Conservation (phyloP, 305 asterid genomes). For the Fraxinus baroniana region DNA sequence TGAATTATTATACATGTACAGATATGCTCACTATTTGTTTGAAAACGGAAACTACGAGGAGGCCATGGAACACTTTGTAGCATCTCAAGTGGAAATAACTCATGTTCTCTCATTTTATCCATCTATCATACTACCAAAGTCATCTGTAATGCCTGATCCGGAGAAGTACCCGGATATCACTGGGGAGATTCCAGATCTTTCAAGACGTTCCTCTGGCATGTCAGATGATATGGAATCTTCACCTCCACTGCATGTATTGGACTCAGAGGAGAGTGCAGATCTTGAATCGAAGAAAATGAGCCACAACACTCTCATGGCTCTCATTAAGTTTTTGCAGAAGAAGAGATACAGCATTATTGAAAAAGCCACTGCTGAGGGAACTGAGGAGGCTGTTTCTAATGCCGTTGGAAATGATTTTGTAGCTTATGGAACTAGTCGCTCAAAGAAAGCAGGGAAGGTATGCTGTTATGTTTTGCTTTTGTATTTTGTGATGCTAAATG, state of each 20-base stretch:
- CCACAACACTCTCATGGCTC: conserved; percentile 97
- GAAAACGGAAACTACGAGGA: conserved; percentile 94
- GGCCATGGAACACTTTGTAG: conserved; percentile 91
- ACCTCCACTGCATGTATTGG: conserved; percentile 42
- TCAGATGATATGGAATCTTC: conserved; percentile 83
- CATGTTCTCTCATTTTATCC: conserved; percentile 85
- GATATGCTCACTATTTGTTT: conserved; percentile 90
- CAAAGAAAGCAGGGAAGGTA: conserved; percentile 72
- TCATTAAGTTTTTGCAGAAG: conserved; percentile 87
- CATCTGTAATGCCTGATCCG: conserved; percentile 77
- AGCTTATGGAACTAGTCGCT: conserved; percentile 62
- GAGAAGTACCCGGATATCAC: conserved; percentile 63
- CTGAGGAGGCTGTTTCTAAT: conserved; percentile 97
- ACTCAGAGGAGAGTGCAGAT: conserved; percentile 68
- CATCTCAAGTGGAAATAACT: conserved; percentile 92
- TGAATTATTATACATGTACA: conserved; percentile 30
- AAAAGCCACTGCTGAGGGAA: conserved; percentile 97
- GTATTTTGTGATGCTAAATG: conserved; percentile 4
- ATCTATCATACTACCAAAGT: conserved; percentile 77
- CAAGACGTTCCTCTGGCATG: conserved; percentile 84
- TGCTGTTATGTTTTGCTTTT: conserved; percentile 22
- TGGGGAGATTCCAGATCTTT: conserved; percentile 64
- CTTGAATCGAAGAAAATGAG: conserved; percentile 85
- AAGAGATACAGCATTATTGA: conserved; percentile 74
- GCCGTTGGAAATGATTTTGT: conserved; percentile 76